These are phyloP conservation scores for Saccharomycopsis sp. DNA, from an alignment of 805 yeast genomes.

Conservation along the genomic window DNA sequence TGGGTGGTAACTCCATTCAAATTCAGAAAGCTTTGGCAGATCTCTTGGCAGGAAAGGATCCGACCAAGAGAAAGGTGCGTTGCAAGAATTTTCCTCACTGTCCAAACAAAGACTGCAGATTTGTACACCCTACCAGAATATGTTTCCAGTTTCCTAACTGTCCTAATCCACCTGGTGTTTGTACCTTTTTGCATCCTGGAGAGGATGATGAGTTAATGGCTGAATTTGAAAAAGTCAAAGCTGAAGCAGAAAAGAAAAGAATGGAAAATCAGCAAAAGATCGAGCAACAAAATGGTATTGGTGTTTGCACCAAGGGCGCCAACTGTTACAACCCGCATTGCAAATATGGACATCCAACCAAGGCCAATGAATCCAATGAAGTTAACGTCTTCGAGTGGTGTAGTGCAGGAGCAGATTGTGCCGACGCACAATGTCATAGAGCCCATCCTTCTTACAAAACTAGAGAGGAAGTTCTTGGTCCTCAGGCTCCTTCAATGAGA, in stretches of 20 bases:
- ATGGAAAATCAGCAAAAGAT: constrained; percentile 27
- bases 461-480: constrained; percentile 26
- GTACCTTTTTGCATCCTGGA: constrained; percentile 75
- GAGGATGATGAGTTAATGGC: constrained; percentile 70
- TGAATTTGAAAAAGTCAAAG: constrained; percentile 54
- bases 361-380: constrained; percentile 66
- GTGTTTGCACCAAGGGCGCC: constrained; percentile 68
- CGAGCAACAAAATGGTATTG: constrained; percentile 39
- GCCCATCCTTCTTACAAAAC: constrained; percentile 75
- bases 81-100: constrained; percentile 69
- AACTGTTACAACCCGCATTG: constrained; percentile 71
- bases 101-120: constrained; percentile 53
- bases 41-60: constrained; percentile 27
- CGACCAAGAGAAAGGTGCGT: constrained; percentile 43
- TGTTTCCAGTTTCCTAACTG: constrained; percentile 75
- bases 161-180: constrained; percentile 71
- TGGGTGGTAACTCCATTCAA: constrained; percentile 26
- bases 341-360: constrained; percentile 89
- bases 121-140: constrained; percentile 70
- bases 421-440: constrained; percentile 50
- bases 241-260: constrained; percentile 39
- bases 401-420: constrained; percentile 41
- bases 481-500: constrained; percentile 9
- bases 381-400: constrained; percentile 72
- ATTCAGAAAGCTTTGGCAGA: constrained; percentile 33